phyloP scores from a whole-genome alignment of 2,329 filamentous ascomycete species.

The Xylariomycetidae sp. region DNA sequence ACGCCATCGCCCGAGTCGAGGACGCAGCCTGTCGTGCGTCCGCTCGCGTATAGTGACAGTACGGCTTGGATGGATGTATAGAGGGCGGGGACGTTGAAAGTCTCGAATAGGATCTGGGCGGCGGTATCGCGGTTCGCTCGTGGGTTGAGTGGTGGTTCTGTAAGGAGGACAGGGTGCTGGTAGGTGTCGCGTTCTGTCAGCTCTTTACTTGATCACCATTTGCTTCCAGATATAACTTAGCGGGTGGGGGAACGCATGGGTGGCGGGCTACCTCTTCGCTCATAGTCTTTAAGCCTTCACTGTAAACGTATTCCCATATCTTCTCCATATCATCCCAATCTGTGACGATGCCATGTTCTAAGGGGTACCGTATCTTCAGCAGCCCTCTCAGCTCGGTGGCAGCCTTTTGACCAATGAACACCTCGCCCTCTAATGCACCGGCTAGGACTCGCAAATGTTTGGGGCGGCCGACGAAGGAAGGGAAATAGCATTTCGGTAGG shows the following conservation, averaged over 20 bases:
- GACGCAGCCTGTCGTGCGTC: conserved; percentile 92
- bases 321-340: conserved; percentile 99
- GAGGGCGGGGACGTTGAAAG: conserved; percentile 94
- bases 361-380: conserved; percentile 90
- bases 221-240: conserved; percentile 4
- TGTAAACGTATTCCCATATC: conserved; percentile 98
- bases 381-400: conserved; percentile 87
- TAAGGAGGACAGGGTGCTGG: conserved; percentile 90
- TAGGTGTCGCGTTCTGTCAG: conserved; percentile 1
- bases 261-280: conserved; percentile 78
- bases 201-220: neutral
- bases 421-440: conserved; percentile 92
- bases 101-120: conserved; percentile 96
- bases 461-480: conserved; percentile 91
- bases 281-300: conserved; percentile 90
- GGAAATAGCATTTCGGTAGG: conserved; percentile 93
- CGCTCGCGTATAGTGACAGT: conserved; percentile 90
- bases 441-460: conserved; percentile 94
- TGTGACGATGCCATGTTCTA: conserved; percentile 97
- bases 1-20: conserved; percentile 94
- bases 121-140: conserved; percentile 93
- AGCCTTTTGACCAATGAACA: conserved; percentile 88
- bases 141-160: conserved; percentile 92
- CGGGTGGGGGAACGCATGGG: neutral
- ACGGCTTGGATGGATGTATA: conserved; percentile 98